Evolutionary conservation across 495 filamentous ascomycete genomes (phyloP), one percentile per base, ranked within the genome.

Genomic region (Daldinia concentrica): DNA sequence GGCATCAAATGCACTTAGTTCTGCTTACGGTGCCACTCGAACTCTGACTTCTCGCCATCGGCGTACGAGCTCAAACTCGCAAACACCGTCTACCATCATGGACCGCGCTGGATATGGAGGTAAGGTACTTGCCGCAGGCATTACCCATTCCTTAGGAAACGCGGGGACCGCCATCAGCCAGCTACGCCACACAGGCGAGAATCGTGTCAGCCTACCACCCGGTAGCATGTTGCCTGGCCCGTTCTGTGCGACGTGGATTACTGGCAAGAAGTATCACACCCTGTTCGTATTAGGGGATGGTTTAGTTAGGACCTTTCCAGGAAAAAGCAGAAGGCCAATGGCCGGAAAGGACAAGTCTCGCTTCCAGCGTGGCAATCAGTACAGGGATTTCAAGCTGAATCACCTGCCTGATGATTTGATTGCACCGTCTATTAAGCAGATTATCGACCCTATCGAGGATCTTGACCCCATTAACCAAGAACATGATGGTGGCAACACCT

Each of bases 101-200:
- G 90, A 92, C 12, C 87, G 86, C 72, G 88, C 90, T 80, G 72
- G 89, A 78, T 77, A 92, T 83, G 88, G 92, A 57, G 90, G 91
- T 7, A 93, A 93, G 69, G 91, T 90, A 7, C 88, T 97, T 50
- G 93, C 92, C 50, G 91, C 91, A 15, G 91, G 93, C 14, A 88
- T 97, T 36, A 92, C 90, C 71, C 90, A 93, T 79, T 95, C 93
- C 22, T 86, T 95, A 69, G 91, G 92, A 41, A 93, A 91, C 62
- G 92, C 92, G 4, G 91, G 90, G 29, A 92, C 87, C 32, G 92
- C 90, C 11, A 90, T 94, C 63, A 90, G 87, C 68, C 91, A 91
- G 41, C 83, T 97, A 41, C 90, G 93, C 39, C 92, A 95, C 76
- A 89, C 89, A 1, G 92, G 92, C 8, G 93, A 95, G 74, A 95